Evolutionary conservation across 306 rosid genomes (phyloP), one percentile per base, ranked within the genome.

Genomic region (Glycyrrhiza uralensis): DNA sequence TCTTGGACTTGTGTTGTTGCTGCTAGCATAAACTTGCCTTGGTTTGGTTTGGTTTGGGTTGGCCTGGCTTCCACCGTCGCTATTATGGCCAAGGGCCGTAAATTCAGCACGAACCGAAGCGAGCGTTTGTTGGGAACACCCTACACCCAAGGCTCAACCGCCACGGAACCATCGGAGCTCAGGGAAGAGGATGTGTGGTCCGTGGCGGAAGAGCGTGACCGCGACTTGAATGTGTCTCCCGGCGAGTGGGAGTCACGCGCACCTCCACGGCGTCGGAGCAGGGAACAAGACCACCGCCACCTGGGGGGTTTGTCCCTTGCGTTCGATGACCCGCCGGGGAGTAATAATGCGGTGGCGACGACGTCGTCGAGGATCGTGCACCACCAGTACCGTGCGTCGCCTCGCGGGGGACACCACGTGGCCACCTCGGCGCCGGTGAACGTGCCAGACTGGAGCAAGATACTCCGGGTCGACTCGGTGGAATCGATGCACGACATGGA

Each of bases 401-500:
- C 84, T 0, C 78, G 81, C 4, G 58, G 69, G 6, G 85, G 81
- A 1, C 85, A 41, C 47, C 87, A 83, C 28, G 19, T 89, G 86
- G 96, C 99, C 30, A 60, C 88, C 69, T 95, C 99, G 14, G 93
- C 91, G 26, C 99, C 99, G 5, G 75, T 95, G 70, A 95, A 91
- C 89, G 97, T 91, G 46, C 97, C 99, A 5, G 99, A 95, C 66
- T 95, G 99, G 99, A 89, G 96, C 72, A 91, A 89, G 90, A 95
- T 95, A 39, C 92, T 89, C 62, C 89, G 90, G 2, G 91, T 81
- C 1, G 90, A 80, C 20, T 89, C 96, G 76, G 90, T 80, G 4
- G 96, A 86, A 39, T 93, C 96, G 58, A 74, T 91, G 46, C 92
- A 77, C 47, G 94, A 60, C 63, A 36, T 81, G 64, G 83, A 83